These are phyloP conservation scores for Simplicillium sp. DNA, from an alignment of 2,329 filamentous ascomycete species.

Conservation along the genomic window DNA sequence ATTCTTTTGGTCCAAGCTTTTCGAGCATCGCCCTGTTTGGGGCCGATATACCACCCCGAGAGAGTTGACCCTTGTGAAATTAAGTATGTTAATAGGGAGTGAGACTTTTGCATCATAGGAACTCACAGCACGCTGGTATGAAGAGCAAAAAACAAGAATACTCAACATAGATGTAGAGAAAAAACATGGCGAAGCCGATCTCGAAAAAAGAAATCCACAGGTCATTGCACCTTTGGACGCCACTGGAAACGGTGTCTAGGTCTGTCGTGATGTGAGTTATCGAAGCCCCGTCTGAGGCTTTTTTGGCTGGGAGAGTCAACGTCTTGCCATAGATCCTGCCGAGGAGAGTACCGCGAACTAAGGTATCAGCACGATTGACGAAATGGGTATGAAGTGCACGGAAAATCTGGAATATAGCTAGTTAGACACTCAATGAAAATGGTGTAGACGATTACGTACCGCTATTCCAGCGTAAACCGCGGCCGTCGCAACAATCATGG, in stretches of 20 bases:
- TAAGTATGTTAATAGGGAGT: too few species aligned
- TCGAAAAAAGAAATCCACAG: not conserved
- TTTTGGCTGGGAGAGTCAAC: not conserved
- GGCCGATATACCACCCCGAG: not conserved
- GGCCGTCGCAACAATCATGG: not conserved
- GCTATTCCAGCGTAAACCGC: slow-evolving; percentile 1
- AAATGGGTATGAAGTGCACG: not conserved
- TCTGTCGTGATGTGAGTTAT: slow-evolving; percentile 1
- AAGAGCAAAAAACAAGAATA: not conserved
- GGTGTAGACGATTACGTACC: not conserved
- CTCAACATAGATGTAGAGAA: not conserved
- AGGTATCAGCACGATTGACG: not conserved
- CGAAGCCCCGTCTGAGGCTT: not conserved
- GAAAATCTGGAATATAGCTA: not conserved
- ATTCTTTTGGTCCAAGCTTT: not conserved
- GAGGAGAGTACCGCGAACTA: not conserved
- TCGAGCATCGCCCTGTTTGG: not conserved
- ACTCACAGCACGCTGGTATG: not conserved
- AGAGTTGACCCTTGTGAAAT: not conserved
- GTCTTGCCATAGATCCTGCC: slow-evolving; percentile 1
- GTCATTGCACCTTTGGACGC: not conserved
- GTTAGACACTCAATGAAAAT: not conserved
- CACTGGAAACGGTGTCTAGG: not conserved
- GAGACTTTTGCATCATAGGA: too few species aligned
- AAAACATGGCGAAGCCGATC: not conserved